Conservation (phyloP, 2,329 filamentous ascomycete genomes). For the Purpureocillium takamizusanense region DNA sequence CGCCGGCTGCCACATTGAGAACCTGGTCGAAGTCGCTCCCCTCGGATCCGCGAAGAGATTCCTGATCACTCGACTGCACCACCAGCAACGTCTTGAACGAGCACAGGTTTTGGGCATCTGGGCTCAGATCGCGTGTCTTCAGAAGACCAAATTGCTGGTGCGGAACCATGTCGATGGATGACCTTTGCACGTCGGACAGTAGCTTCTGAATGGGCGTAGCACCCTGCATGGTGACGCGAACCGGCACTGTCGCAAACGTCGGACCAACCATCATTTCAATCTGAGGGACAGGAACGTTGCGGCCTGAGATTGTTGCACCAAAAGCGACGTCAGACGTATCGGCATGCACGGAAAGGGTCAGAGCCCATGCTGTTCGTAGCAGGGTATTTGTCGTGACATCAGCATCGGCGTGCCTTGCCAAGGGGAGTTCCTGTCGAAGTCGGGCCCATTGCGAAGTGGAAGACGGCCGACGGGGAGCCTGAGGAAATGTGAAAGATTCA, state of each 20-base stretch:
- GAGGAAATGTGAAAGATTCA: neutral
- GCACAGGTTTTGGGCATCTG: neutral
- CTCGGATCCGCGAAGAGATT: neutral
- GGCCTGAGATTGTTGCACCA: neutral
- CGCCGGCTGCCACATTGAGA: neutral
- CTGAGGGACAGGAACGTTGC: neutral
- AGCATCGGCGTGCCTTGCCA: neutral
- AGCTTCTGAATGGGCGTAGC: neutral
- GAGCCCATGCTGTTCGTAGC: neutral
- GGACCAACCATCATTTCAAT: neutral
- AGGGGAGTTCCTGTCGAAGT: neutral
- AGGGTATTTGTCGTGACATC: neutral
- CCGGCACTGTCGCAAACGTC: neutral
- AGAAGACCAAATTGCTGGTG: constrained; percentile 4
- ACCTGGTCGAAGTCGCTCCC: neutral
- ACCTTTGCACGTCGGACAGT: neutral
- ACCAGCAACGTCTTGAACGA: constrained; percentile 2
- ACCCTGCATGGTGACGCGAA: neutral
- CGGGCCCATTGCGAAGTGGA: neutral
- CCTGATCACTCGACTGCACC: neutral
- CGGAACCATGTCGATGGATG: neutral
- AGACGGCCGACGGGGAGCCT: neutral
- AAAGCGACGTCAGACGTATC: neutral
- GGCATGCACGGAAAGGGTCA: neutral
- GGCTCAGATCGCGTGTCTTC: neutral